Percentiles rank a stretch among this genome's conserved stretches.
Conservation (phyloP, 345 rosid genomes). For the Acer yangbiense region DNA sequence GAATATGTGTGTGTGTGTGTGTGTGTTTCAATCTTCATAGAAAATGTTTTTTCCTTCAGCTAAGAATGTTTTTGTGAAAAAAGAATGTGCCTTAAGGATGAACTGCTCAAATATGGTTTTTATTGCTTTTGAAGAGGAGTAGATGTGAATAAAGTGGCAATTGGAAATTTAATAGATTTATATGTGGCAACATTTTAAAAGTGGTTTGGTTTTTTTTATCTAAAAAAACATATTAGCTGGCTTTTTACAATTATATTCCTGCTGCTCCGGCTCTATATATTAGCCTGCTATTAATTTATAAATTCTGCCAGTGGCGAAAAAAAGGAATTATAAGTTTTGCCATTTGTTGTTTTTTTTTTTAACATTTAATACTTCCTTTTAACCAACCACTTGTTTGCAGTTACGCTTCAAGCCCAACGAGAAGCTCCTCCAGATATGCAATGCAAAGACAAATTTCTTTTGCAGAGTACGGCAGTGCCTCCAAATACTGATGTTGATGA, state of each 20-base stretch:
- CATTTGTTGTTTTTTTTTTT: background rate
- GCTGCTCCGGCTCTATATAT: background rate
- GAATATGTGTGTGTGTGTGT: background rate
- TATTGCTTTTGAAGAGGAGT: background rate
- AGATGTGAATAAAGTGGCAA: background rate
- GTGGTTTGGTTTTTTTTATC: background rate
- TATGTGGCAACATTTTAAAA: background rate
- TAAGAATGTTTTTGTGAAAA: slow-evolving; percentile 6
- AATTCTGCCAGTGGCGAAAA: background rate
- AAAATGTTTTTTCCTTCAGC: background rate
- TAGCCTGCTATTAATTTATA: background rate
- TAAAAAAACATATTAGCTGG: background rate
- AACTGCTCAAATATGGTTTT: background rate
- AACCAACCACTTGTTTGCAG: slow-evolving; percentile 42
- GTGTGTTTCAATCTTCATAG: background rate
- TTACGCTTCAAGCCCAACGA: slow-evolving; percentile 87
- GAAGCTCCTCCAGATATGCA: slow-evolving; percentile 87
- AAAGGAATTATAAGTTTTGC: background rate
- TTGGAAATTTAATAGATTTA: background rate
- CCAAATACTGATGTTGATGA: slow-evolving; percentile 82
- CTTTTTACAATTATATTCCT: background rate
- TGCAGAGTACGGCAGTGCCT: slow-evolving; percentile 81
- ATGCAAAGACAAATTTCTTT: slow-evolving; percentile 96
- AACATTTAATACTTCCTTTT: slow-evolving; percentile 8
- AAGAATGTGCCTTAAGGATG: background rate